Evolutionary conservation across 306 rosid genomes (phyloP).

Genomic region (Gastrolobium villosum): DNA sequence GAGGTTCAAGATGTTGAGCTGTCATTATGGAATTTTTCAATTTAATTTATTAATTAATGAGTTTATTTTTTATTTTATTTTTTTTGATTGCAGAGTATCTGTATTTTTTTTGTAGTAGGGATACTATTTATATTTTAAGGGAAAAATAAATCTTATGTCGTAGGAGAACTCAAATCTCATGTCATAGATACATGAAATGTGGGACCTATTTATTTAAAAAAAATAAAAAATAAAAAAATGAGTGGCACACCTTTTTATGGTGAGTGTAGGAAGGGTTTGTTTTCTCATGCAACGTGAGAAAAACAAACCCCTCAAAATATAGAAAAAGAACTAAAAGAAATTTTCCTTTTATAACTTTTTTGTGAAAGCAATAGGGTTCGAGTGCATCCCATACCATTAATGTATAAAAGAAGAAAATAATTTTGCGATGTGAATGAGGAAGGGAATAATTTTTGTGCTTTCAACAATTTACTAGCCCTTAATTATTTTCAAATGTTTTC

Average conservation of each 20-base stretch:
- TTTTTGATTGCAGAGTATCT: background rate
- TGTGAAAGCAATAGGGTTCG: background rate
- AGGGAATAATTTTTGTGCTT: background rate
- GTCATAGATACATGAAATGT: no score
- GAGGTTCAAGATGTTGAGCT: slow-evolving; percentile 55
- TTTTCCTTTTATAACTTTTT: background rate
- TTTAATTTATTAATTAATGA: background rate
- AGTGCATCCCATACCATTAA: background rate
- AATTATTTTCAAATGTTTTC: background rate
- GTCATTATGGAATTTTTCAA: slow-evolving; percentile 23
- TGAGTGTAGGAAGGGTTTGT: no score
- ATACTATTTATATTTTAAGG: no score
- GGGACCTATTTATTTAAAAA: no score
- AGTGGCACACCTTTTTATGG: no score
- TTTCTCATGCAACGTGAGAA: no score
- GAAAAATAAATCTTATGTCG: no score
- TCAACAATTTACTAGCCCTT: background rate
- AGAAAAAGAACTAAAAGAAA: background rate
- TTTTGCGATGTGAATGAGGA: background rate
- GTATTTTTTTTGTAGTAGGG: slow-evolving; percentile 11
- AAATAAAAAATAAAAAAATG: no score
- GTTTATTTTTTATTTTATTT: no score
- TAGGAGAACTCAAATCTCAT: no score
- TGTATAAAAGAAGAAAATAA: background rate
- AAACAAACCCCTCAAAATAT: no score